These are phyloP conservation scores for Scheffersomyces insectosa DNA, from an alignment of 1,139 yeast species.

Conservation along the genomic window DNA sequence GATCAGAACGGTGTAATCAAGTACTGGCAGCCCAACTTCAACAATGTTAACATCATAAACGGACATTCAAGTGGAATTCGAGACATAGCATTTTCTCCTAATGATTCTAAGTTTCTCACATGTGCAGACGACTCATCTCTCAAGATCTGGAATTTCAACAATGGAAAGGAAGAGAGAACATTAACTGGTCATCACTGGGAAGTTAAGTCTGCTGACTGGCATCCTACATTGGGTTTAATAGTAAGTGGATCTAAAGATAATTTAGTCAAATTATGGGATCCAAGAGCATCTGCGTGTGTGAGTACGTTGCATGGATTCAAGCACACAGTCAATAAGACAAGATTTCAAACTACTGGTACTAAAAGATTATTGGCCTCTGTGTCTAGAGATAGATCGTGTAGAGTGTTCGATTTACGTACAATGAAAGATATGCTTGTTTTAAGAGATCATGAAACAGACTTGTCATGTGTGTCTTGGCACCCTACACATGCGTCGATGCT, in stretches of 20 bases:
- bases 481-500: constrained; percentile 81
- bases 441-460: constrained; percentile 81
- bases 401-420: constrained; percentile 82
- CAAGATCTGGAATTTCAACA: constrained; percentile 93
- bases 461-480: constrained; percentile 88
- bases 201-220: constrained; percentile 97
- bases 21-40: constrained; percentile 98
- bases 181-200: constrained; percentile 98
- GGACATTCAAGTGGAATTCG: constrained; percentile 84
- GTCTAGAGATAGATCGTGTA: constrained; percentile 83
- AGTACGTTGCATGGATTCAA: constrained; percentile 89
- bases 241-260: constrained; percentile 94
- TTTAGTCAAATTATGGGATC: constrained; percentile 93
- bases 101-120: constrained; percentile 86
- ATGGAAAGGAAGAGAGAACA: constrained; percentile 79
- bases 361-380: constrained; percentile 78
- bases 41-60: constrained; percentile 82
- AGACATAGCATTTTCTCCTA: constrained; percentile 86
- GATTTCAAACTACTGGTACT: constrained; percentile 74
- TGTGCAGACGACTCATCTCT: constrained; percentile 89
- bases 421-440: constrained; percentile 76
- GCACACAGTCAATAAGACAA: constrained; percentile 83
- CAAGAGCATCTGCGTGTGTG: constrained; percentile 71
- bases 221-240: constrained; percentile 78
- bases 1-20: constrained; percentile 90